Conservation (phyloP, 1,139 yeast species). For the Saccharomycopsis hybrid region DNA sequence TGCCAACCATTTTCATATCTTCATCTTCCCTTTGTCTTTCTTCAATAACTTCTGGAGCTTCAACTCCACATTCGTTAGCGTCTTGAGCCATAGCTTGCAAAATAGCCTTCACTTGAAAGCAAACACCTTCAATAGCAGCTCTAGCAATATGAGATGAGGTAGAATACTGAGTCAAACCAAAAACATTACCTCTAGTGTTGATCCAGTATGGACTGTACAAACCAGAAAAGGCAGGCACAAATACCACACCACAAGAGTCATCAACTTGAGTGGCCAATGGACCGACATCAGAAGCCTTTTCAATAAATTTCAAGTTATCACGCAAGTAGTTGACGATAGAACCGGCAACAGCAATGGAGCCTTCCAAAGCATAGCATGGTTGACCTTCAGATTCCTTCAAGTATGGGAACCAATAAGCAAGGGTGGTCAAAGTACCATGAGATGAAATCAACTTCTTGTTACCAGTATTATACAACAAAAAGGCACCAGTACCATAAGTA, state of each 20-base stretch:
- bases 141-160: slow-evolving; percentile 84
- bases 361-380: slow-evolving; percentile 90
- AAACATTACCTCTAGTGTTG: slow-evolving; percentile 85
- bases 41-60: slow-evolving; percentile 34
- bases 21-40: slow-evolving; percentile 26
- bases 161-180: slow-evolving; percentile 88
- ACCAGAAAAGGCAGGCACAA: slow-evolving; percentile 93
- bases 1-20: background rate
- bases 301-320: slow-evolving; percentile 79
- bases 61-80: slow-evolving; percentile 22
- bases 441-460: slow-evolving; percentile 53
- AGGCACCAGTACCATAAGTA: slow-evolving; percentile 98
- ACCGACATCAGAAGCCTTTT: slow-evolving; percentile 81
- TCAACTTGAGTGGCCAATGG: slow-evolving; percentile 80
- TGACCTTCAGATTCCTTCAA: slow-evolving; percentile 41
- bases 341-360: slow-evolving; percentile 95
- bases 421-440: slow-evolving; percentile 82
- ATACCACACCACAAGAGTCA: slow-evolving; percentile 86
- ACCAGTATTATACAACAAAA: slow-evolving; percentile 86
- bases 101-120: slow-evolving; percentile 89
- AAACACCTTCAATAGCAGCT: slow-evolving; percentile 93
- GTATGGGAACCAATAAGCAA: slow-evolving; percentile 83
- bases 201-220: slow-evolving; percentile 96
- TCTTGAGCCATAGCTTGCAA: slow-evolving; percentile 86
- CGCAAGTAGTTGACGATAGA: slow-evolving; percentile 92